These are phyloP conservation scores for Castanea crenata DNA, from an alignment of 306 rosid genomes.

Conservation along the genomic window DNA sequence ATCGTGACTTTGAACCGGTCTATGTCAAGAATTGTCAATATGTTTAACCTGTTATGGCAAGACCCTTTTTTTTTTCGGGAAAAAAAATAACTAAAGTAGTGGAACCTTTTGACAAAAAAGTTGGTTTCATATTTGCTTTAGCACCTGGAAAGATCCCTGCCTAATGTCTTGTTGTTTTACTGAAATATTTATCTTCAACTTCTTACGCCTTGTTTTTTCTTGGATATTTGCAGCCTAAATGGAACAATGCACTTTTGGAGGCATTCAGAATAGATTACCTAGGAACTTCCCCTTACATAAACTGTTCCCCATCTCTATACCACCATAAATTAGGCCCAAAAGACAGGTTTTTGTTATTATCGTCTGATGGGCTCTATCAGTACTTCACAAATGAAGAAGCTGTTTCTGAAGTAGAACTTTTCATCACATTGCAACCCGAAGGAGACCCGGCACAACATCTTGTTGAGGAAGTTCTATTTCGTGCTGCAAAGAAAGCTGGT, in stretches of 20 bases:
- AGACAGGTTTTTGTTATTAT: conserved; percentile 84
- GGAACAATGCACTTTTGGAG: conserved; percentile 94
- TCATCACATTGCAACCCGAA: conserved; percentile 89
- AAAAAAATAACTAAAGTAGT: background rate
- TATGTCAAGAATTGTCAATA: background rate
- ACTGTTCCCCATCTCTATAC: conserved; percentile 73
- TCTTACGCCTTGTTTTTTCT: conserved; percentile 2
- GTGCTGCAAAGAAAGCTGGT: conserved; percentile 98
- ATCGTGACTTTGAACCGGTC: background rate
- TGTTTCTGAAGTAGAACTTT: conserved; percentile 90
- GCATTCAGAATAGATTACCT: conserved; percentile 88
- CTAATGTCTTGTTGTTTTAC: background rate
- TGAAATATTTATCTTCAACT: background rate
- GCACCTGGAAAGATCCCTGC: background rate
- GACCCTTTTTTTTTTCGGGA: background rate
- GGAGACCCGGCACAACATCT: conserved; percentile 98
- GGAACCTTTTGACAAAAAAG: background rate
- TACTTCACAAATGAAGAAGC: conserved; percentile 95
- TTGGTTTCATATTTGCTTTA: background rate
- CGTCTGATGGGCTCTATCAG: conserved; percentile 94
- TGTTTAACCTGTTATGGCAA: too few relatives aligned
- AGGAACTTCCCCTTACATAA: conserved; percentile 83
- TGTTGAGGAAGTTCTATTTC: conserved; percentile 87
- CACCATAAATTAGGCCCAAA: conserved; percentile 89
- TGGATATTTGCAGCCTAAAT: conserved; percentile 76